These are phyloP conservation scores for Peterozyma toletana DNA, from an alignment of 805 yeast species.

Conservation along the genomic window DNA sequence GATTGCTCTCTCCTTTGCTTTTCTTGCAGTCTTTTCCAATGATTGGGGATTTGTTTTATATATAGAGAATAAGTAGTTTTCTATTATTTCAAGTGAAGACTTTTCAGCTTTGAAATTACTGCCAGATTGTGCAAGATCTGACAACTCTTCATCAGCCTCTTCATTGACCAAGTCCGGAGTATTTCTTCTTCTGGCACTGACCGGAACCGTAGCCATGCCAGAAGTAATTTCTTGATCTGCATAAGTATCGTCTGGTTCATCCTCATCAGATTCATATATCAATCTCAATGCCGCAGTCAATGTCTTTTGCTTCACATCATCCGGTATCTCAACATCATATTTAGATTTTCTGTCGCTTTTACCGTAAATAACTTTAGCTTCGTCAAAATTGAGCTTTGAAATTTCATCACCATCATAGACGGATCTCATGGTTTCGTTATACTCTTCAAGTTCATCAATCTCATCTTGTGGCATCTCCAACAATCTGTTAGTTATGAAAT, in stretches of 20 bases:
- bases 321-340: conserved; percentile 14
- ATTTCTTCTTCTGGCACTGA: conserved; percentile 1
- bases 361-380: conserved; percentile 23
- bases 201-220: conserved; percentile 10
- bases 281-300: conserved; percentile 49
- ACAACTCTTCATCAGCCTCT: conserved; percentile 14
- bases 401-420: conserved; percentile 24
- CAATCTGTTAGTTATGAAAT: conserved; percentile 46
- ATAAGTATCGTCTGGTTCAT: conserved; percentile 78
- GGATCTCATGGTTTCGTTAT: conserved; percentile 17
- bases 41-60: conserved; percentile 43
- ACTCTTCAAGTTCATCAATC: conserved; percentile 24
- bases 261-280: conserved; percentile 71
- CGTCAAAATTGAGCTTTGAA: conserved; percentile 20
- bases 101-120: conserved; percentile 1
- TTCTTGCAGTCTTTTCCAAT: conserved; percentile 43
- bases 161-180: conserved; percentile 10
- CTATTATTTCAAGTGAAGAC: conserved; percentile 35
- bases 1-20: conserved; percentile 39
- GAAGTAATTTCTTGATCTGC: conserved; percentile 44
- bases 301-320: conserved; percentile 48
- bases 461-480: conserved; percentile 52
- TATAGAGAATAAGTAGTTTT: conserved; percentile 47
- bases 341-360: conserved; percentile 19
- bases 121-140: conserved; percentile 4